These are phyloP conservation scores for Ochetophila trinervis DNA, from an alignment of 306 rosid species.

Conservation along the genomic window DNA sequence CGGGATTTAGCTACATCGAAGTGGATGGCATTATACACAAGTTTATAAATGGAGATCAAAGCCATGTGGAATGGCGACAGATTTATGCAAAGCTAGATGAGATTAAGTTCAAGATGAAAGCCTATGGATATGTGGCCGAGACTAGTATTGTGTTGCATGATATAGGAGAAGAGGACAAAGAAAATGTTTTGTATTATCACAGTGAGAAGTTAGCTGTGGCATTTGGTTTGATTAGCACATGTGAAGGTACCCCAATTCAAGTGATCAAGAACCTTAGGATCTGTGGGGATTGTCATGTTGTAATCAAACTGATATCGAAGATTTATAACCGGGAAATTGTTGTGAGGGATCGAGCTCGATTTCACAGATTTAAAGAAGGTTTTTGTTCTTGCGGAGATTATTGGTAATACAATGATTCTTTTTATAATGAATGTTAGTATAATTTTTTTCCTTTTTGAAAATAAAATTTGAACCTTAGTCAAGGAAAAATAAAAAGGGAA, in stretches of 20 bases:
- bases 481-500: too few species aligned
- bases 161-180: conserved; percentile 92
- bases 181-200: conserved; percentile 70
- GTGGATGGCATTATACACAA: conserved; percentile 58
- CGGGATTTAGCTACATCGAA: conserved; percentile 77
- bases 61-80: conserved; percentile 49
- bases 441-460: too few species aligned
- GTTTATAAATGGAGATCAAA: conserved; percentile 70
- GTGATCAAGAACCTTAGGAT: conserved; percentile 90
- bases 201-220: conserved; percentile 92
- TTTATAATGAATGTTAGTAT: too few species aligned
- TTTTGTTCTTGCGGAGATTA: conserved; percentile 82
- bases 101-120: conserved; percentile 58
- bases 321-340: conserved; percentile 69
- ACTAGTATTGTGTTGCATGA: conserved; percentile 81
- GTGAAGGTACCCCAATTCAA: conserved; percentile 60
- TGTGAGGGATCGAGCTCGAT: conserved; percentile 80
- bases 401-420: conserved; percentile 40
- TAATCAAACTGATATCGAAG: conserved; percentile 61
- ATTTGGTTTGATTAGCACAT: conserved; percentile 69
- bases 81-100: conserved; percentile 82
- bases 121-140: conserved; percentile 58
- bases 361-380: conserved; percentile 77
- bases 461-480: too few species aligned
- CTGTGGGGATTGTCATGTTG: conserved; percentile 75